Conservation (phyloP, 495 filamentous ascomycete genomes). For the Lineolata rhizophorae region DNA sequence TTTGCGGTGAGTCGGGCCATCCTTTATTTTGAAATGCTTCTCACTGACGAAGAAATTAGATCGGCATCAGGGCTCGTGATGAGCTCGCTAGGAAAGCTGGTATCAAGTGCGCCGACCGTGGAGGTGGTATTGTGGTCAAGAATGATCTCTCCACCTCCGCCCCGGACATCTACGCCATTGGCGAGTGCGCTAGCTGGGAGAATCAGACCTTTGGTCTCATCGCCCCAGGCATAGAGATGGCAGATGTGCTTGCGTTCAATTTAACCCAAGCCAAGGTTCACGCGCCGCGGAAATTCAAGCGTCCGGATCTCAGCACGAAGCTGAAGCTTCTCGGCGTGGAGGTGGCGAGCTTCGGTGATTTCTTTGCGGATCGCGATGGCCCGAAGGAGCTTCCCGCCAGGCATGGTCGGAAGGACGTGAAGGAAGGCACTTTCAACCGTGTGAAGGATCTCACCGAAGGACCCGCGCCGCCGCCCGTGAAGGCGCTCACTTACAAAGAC, state of each 20-base stretch:
- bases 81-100: slow-evolving; percentile 50
- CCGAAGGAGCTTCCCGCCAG: slow-evolving; percentile 48
- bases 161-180: slow-evolving; percentile 68
- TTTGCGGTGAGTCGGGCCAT: slow-evolving; percentile 43
- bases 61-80: slow-evolving; percentile 71
- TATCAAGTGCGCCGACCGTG: slow-evolving; percentile 51
- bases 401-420: slow-evolving; percentile 11
- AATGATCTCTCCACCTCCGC: slow-evolving; percentile 51
- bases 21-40: neutral
- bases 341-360: slow-evolving; percentile 89
- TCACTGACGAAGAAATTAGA: slow-evolving; percentile 17
- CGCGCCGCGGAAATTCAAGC: slow-evolving; percentile 46
- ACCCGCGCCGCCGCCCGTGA: slow-evolving; percentile 37
- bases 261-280: slow-evolving; percentile 65
- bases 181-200: slow-evolving; percentile 90
- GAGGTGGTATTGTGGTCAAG: slow-evolving; percentile 59
- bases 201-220: slow-evolving; percentile 87
- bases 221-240: slow-evolving; percentile 90
- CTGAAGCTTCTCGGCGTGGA: slow-evolving; percentile 85
- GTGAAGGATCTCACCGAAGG: slow-evolving; percentile 32
- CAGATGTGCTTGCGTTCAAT: slow-evolving; percentile 87
- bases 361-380: slow-evolving; percentile 82
- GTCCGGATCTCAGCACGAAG: slow-evolving; percentile 84
- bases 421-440: slow-evolving; percentile 18
- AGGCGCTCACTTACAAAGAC: slow-evolving; percentile 80